A percentile compares a stretch with the other conserved stretches of the same genome.
phyloP scores from a whole-genome alignment of 2,329 filamentous ascomycete genomes.

The Plenodomus tracheiphilus region DNA sequence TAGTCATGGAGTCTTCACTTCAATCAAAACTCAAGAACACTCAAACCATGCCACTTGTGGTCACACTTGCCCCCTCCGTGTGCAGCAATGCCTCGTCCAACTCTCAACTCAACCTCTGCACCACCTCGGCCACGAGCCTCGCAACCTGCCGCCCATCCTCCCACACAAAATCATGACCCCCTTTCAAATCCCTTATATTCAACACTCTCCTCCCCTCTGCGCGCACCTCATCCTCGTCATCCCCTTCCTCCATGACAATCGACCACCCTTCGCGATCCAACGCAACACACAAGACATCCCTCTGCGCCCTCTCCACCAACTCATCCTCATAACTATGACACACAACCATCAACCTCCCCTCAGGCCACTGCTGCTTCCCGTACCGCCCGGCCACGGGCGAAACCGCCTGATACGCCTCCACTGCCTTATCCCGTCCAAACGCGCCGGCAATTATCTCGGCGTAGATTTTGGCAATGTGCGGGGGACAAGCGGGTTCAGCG shows the following conservation, averaged over 20 bases:
- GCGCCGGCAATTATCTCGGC: slow-evolving; percentile 60
- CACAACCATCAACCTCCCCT: slow-evolving; percentile 47
- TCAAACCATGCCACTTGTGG: background rate
- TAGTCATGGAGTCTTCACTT: slow-evolving; percentile 15
- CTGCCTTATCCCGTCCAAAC: slow-evolving; percentile 55
- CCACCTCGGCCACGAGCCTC: slow-evolving; percentile 39
- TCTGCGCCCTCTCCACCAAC: slow-evolving; percentile 60
- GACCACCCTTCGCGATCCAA: slow-evolving; percentile 51
- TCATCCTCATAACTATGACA: slow-evolving; percentile 54
- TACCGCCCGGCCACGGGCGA: slow-evolving; percentile 58
- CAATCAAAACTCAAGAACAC: slow-evolving; percentile 8
- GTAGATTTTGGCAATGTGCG: slow-evolving; percentile 55
- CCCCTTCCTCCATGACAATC: slow-evolving; percentile 30
- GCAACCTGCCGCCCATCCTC: slow-evolving; percentile 62
- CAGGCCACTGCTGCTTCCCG: slow-evolving; percentile 43
- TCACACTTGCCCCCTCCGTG: too few species aligned
- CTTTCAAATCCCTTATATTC: slow-evolving; percentile 54
- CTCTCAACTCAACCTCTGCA: slow-evolving; percentile 19
- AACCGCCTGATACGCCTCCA: slow-evolving; percentile 39
- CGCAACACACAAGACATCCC: slow-evolving; percentile 58
- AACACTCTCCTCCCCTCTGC: slow-evolving; percentile 35
- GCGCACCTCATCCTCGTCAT: slow-evolving; percentile 30
- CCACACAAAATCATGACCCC: slow-evolving; percentile 68
- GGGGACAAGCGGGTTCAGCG: slow-evolving; percentile 31
- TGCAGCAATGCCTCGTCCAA: background rate